Evolutionary conservation across 768 basidiomycete genomes (phyloP), one percentile per base, ranked within the genome.

Genomic region (Termitomyces sp.): DNA sequence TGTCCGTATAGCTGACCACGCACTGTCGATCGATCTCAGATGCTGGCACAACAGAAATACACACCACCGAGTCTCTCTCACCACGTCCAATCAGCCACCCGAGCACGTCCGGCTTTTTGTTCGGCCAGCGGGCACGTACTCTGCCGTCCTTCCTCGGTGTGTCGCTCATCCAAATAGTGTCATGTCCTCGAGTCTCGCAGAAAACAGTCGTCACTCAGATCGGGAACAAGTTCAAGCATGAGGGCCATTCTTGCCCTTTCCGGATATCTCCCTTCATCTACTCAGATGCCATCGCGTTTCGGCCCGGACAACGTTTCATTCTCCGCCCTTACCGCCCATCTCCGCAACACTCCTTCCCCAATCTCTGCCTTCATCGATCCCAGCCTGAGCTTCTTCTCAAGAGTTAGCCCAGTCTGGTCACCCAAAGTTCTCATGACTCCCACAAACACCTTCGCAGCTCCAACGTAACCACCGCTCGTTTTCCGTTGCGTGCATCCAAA

Each of bases 21-120:
- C 16, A 10, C 43, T 29, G 35, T 37, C 48, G 61, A 66, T 66
- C 61, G 63, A 66, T 66, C 65, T 61, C 47, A 66, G 63, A 64
- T 65, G 43, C 27, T 37, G 4, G 12, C 58, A 49, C 43, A 59
- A 62, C 57, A 58, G 32, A 48, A 53, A 48, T 37, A 49, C 40
- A 49, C 57, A 47, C 54, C 35, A 37, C 14, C 37, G 21, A 7
- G 21, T 4, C 32, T 12, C 19, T 19, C 23, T 10, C 44, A 3
- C 47, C 23, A 17, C 6, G 2, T 31, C 17, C 29, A 4, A 14
- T 4, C 16, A 2, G 23, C 17, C 17, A 17, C 16, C 51, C 29
- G 17, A 10, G 9, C 37, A 16, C 23, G 9, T 11, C 29, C 29
- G 47, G 25, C 41, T 35, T 12, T 46, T 44, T 41, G 4, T 40